phyloP scores from a whole-genome alignment of 805 yeast species.

The Saturnispora mendoncae region DNA sequence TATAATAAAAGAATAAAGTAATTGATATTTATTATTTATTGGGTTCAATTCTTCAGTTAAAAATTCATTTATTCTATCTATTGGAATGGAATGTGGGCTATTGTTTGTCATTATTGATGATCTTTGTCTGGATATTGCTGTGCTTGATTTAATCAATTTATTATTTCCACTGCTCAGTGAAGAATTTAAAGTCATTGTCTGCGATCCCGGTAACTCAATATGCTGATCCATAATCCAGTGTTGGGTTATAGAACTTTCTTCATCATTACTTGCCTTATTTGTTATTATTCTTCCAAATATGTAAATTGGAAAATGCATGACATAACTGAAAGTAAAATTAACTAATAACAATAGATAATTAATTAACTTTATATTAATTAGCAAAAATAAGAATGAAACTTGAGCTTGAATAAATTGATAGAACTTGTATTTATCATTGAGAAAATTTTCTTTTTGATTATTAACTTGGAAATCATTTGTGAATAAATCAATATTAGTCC shows the following conservation, averaged over 20 bases:
- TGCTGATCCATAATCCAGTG: too few species aligned
- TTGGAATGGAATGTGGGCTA: neutral
- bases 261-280: too few species aligned
- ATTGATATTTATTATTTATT: slow-evolving; percentile 5
- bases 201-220: too few species aligned
- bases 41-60: neutral
- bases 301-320: slow-evolving; percentile 18
- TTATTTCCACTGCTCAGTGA: too few species aligned
- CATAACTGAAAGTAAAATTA: slow-evolving; percentile 15
- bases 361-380: slow-evolving; percentile 19
- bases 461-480: too few species aligned
- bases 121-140: too few species aligned
- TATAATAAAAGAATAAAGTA: slow-evolving; percentile 6
- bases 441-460: neutral
- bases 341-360: slow-evolving; percentile 17
- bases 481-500: slow-evolving; percentile 7
- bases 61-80: too few species aligned
- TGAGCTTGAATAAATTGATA: slow-evolving; percentile 17
- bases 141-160: too few species aligned
- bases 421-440: slow-evolving; percentile 1
- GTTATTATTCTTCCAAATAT: slow-evolving; percentile 3
- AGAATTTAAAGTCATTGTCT: too few species aligned
- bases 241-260: too few species aligned
- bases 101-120: too few species aligned
- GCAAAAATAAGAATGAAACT: slow-evolving; percentile 12